Base-by-base conservation (phyloP, 441 rosid species). In the Kokia cookei region DNA sequence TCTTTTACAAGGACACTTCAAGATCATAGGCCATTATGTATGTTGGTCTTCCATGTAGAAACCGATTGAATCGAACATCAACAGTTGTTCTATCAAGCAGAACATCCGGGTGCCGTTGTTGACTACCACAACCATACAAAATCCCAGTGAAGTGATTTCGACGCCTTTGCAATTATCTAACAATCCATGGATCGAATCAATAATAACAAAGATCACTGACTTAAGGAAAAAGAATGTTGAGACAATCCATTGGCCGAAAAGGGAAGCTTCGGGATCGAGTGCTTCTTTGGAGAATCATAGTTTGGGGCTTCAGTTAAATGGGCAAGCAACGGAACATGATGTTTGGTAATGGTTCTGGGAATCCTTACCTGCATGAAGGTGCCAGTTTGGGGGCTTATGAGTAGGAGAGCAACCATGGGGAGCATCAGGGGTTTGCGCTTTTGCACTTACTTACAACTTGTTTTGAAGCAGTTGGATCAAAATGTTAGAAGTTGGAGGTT, bases 41-140 rank as follows among this genome's bases (percentile, higher is more conserved):
- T 24, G 91, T 89, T 65, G 90, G 89, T 71, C 82, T 91, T 91
- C 97, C 53, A 88, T 88, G 29, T 92, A 84, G 74, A 92, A 89
- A 65, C 85, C 93, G 4, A 84, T 80, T 8, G 94, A 94, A 74
- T 73, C 91, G n/a, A 90, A 88, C 86, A 67, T 82, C 67, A 69
- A 87, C 72, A 77, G 80, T 51, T 83, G 94, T 74, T 88, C 96
- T 53, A 83, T 93, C 58, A 93, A 92, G 86, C 97, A 90, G 87
- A 86, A 84, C 74, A 88, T 91, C 74, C 83, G 93, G 79, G 92
- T 95, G 24, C 99, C 95, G 15, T 98, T 95, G 11, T 84, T 95
- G 81, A 86, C 97, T 19, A 87, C 92, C 7, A 85, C 81, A 69
- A 69, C 71, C 15, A 19, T 43, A 60, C 84, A 84, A 54, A 77